Percentiles rank a stretch among this genome's conserved stretches.
These are phyloP conservation scores for Alloascoidea hylecoeti DNA, from an alignment of 805 yeast species.

Conservation along the genomic window DNA sequence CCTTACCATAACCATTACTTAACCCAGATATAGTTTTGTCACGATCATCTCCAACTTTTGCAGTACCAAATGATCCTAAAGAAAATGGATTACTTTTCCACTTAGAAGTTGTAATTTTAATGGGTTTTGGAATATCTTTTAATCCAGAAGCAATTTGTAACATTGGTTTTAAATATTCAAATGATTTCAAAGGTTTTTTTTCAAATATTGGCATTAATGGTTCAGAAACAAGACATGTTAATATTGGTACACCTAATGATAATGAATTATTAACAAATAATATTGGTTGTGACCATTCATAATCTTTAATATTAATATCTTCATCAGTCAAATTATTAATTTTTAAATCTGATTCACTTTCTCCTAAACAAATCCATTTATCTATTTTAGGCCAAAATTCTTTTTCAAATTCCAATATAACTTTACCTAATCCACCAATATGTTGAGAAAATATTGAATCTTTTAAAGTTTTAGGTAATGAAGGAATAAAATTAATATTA, in stretches of 20 bases:
- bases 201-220: constrained; percentile 54
- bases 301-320: constrained; percentile 21
- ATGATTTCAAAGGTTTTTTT: constrained; percentile 32
- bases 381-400: constrained; percentile 40
- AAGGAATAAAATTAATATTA: constrained; percentile 40
- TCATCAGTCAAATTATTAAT: not conserved
- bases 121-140: constrained; percentile 20
- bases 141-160: constrained; percentile 12
- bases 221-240: constrained; percentile 58
- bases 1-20: constrained; percentile 37
- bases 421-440: constrained; percentile 62
- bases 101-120: constrained; percentile 27
- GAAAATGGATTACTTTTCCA: constrained; percentile 67
- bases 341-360: not conserved
- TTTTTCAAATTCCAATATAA: constrained; percentile 49
- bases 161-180: constrained; percentile 45
- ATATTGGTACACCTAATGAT: constrained; percentile 30
- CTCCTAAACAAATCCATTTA: not conserved
- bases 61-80: constrained; percentile 67
- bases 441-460: constrained; percentile 32
- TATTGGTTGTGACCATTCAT: constrained; percentile 27
- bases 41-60: constrained; percentile 59
- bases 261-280: constrained; percentile 43
- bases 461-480: constrained; percentile 25
- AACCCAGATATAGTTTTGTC: constrained; percentile 45